phyloP scores from a whole-genome alignment of 495 filamentous ascomycete species.

The Penicillium mononematosum region DNA sequence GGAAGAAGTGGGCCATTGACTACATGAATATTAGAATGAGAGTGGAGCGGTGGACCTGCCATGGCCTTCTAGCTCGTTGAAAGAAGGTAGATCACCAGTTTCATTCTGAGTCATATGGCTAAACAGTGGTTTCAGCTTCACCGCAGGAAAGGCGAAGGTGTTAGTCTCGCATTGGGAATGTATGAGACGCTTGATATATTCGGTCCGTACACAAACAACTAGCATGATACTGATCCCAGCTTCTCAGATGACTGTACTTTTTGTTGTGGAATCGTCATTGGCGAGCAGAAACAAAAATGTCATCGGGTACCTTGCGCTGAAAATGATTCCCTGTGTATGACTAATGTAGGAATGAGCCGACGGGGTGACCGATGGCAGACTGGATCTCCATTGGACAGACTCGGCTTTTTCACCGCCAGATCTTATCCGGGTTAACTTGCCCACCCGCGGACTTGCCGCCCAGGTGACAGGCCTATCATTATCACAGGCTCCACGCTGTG shows the following conservation, averaged over 20 bases:
- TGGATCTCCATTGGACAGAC: conserved; percentile 25
- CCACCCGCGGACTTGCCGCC: conserved; percentile 6
- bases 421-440: conserved; percentile 10
- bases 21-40: conserved; percentile 2
- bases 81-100: conserved; percentile 12
- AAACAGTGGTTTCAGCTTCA: conserved; percentile 10
- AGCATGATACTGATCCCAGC: background rate
- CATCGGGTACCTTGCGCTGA: conserved; percentile 8
- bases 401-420: conserved; percentile 30
- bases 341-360: background rate
- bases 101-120: conserved; percentile 11
- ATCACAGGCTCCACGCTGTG: background rate
- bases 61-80: conserved; percentile 12
- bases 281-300: background rate
- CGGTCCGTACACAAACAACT: background rate
- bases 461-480: conserved; percentile 23
- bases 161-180: background rate
- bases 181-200: background rate
- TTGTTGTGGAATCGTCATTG: background rate
- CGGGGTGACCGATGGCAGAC: conserved; percentile 12
- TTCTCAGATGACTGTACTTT: background rate
- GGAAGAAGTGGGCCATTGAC: background rate
- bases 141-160: background rate
- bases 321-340: background rate
- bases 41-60: conserved; percentile 10